These are phyloP conservation scores for Aspergillus bridgeri DNA, from an alignment of 495 filamentous ascomycete species.

Conservation along the genomic window DNA sequence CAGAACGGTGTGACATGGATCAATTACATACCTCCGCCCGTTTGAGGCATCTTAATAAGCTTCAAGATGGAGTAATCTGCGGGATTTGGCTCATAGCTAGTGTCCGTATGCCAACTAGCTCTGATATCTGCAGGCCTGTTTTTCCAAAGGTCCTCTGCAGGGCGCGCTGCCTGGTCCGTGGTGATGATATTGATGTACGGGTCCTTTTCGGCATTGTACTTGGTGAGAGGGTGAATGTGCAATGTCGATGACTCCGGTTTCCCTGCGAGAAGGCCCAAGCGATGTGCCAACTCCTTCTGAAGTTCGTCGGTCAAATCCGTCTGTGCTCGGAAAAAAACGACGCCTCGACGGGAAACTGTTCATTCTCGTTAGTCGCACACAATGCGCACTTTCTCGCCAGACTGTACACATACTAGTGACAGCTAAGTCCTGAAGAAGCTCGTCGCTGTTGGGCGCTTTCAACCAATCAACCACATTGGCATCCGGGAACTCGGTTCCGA, in stretches of 20 bases:
- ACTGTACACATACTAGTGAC: not conserved
- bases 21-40: no score
- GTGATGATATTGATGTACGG: conserved; percentile 67
- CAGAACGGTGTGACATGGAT: no score
- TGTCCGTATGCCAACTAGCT: conserved; percentile 62
- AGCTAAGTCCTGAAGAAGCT: conserved; percentile 38
- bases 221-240: conserved; percentile 66
- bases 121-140: no score
- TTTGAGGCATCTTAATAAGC: conserved; percentile 55
- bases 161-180: no score
- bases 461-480: no score
- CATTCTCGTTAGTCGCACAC: conserved; percentile 2
- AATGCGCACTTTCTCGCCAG: not conserved
- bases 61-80: conserved; percentile 57
- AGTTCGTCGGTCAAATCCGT: conserved; percentile 55
- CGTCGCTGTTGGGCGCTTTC: conserved; percentile 41
- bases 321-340: conserved; percentile 72
- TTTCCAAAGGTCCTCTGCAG: no score
- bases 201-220: no score
- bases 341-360: conserved; percentile 67
- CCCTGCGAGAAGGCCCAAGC: conserved; percentile 56
- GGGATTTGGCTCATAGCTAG: conserved; percentile 59
- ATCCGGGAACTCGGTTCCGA: conserved; percentile 55
- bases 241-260: conserved; percentile 53
- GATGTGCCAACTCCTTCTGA: conserved; percentile 58